Percentiles rank a stretch among this genome's conserved stretches.
Evolutionary conservation across 225 moss, liverwort and hornwort species (phyloP).

Genomic region (Lunularia cruciata): DNA sequence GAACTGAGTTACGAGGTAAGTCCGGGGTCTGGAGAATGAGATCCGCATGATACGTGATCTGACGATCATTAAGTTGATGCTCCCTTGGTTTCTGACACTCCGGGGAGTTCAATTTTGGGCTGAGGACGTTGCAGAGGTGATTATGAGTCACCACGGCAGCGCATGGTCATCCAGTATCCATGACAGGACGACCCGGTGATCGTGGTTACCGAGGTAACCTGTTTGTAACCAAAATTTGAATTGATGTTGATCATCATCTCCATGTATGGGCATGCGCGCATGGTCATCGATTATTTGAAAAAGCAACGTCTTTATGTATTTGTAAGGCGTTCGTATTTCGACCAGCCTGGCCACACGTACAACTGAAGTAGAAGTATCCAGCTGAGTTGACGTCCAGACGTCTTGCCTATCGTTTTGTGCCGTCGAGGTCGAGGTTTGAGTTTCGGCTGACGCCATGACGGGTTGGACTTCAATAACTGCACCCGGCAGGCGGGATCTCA

Average conservation of each 20-base stretch:
- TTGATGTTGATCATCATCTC: conserved; percentile 18
- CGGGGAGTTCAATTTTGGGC: not conserved
- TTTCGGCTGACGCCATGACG: not conserved
- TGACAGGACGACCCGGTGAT: not conserved
- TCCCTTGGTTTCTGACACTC: not conserved
- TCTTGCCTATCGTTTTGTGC: not conserved
- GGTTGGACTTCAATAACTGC: not conserved
- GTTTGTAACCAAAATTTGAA: conserved; percentile 36
- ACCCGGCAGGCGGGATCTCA: not conserved
- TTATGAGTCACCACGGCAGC: not conserved
- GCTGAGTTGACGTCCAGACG: conserved; percentile 12
- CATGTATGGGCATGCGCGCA: conserved; percentile 14
- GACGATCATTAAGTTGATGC: not conserved
- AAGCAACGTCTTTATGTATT: conserved; percentile 40
- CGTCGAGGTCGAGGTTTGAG: not conserved
- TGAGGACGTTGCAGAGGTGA: not conserved
- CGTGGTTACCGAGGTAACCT: conserved; percentile 20
- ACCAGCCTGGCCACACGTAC: conserved; percentile 24
- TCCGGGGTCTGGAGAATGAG: not conserved
- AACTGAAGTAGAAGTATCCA: not conserved
- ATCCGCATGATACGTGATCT: not conserved
- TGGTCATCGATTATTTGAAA: conserved; percentile 33
- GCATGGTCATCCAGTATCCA: not conserved
- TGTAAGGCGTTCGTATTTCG: conserved; percentile 9
- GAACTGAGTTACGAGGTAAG: not conserved